These are phyloP conservation scores for Neurospora sp. DNA, from an alignment of 495 filamentous ascomycete genomes.

Conservation along the genomic window DNA sequence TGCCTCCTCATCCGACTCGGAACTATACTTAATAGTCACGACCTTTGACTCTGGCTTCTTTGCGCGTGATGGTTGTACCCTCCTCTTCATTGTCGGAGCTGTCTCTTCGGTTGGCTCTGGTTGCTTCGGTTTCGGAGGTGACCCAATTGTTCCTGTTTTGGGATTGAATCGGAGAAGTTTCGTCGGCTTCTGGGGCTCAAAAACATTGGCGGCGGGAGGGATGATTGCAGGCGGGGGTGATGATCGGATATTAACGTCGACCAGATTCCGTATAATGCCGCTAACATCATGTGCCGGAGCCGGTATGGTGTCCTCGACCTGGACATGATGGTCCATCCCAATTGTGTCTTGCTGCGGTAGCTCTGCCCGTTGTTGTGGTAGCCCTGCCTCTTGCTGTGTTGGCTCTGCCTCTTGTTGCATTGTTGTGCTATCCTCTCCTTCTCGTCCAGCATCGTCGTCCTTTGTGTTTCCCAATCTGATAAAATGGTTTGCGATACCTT, in stretches of 20 bases:
- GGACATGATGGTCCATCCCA: neutral
- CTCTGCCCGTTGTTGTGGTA: too few relatives aligned
- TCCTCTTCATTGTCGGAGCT: neutral
- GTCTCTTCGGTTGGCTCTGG: neutral
- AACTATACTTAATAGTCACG: constrained; percentile 27
- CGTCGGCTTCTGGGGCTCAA: constrained; percentile 21
- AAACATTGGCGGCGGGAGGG: neutral
- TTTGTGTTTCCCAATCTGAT: constrained; percentile 5
- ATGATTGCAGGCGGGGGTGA: neutral
- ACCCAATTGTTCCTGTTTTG: constrained; percentile 45
- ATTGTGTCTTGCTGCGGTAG: neutral
- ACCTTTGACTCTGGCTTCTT: constrained; percentile 12
- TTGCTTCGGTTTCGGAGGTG: constrained; percentile 33
- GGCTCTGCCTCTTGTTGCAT: neutral
- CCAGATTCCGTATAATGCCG: neutral
- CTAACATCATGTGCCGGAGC: neutral
- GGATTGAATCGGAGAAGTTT: constrained; percentile 40
- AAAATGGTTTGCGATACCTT: constrained; percentile 12
- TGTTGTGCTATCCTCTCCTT: neutral
- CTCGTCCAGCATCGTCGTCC: neutral
- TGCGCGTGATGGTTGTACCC: neutral
- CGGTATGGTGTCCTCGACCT: neutral
- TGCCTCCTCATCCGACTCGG: constrained; percentile 14
- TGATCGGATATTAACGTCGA: neutral
- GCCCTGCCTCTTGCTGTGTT: neutral